These are phyloP conservation scores for Westerdykella ornata DNA, from an alignment of 2,329 filamentous ascomycete genomes.

Conservation along the genomic window DNA sequence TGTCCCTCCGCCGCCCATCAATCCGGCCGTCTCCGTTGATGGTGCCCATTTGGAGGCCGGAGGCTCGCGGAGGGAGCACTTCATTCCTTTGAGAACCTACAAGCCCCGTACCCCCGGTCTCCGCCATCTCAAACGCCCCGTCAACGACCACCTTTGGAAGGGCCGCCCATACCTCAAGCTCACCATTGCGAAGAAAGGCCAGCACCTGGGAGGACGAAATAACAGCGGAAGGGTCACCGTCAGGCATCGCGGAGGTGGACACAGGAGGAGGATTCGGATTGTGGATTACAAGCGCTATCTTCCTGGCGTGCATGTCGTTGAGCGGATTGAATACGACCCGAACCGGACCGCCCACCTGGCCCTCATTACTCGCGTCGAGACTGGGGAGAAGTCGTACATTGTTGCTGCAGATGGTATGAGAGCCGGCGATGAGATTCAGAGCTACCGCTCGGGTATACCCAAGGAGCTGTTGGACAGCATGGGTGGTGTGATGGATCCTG, in stretches of 20 bases:
- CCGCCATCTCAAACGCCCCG: conserved; percentile 80
- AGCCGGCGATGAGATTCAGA: conserved; percentile 85
- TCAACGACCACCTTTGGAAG: conserved; percentile 97
- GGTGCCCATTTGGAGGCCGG: conserved; percentile 17
- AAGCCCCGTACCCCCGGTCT: conserved; percentile 89
- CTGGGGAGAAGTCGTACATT: conserved; percentile 77
- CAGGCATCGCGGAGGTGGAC: conserved; percentile 84
- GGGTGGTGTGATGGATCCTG: conserved; percentile 87
- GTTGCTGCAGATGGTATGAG: conserved; percentile 91
- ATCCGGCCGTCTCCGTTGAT: conserved; percentile 31
- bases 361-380: conserved; percentile 67
- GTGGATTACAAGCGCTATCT: conserved; percentile 79
- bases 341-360: conserved; percentile 91
- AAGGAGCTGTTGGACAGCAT: conserved; percentile 80
- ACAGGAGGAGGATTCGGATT: conserved; percentile 82
- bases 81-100: conserved; percentile 66
- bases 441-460: conserved; percentile 84
- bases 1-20: conserved; percentile 21
- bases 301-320: conserved; percentile 78
- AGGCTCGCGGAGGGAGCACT: conserved; percentile 28
- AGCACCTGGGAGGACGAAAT: conserved; percentile 88
- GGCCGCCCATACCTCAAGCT: conserved; percentile 74
- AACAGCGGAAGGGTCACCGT: conserved; percentile 79
- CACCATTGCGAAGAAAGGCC: conserved; percentile 88
- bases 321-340: conserved; percentile 94